phyloP scores from a whole-genome alignment of 306 rosid genomes.

The Fagus crenata region DNA sequence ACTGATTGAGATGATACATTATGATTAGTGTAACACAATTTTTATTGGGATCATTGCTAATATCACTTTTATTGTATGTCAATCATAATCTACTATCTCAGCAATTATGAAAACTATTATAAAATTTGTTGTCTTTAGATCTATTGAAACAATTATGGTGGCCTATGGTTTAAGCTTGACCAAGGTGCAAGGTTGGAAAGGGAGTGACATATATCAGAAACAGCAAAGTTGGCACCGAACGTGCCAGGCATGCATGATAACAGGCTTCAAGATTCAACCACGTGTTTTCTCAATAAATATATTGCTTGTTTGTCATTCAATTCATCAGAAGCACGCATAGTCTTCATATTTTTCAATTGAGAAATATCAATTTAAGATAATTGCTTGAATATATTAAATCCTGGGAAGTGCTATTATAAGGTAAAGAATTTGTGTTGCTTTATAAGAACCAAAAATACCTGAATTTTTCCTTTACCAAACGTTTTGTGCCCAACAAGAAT shows the following conservation, averaged over 20 bases:
- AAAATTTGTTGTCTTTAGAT: too few species aligned
- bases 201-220: not conserved
- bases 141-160: not conserved
- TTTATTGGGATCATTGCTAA: too few species aligned
- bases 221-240: not conserved
- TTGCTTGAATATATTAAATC: not conserved
- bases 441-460: conserved; percentile 46
- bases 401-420: not conserved
- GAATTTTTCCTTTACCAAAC: conserved; percentile 98
- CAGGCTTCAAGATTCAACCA: not conserved
- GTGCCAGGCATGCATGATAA: not conserved
- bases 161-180: not conserved
- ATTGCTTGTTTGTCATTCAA: not conserved
- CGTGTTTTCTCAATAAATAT: not conserved
- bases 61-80: too few species aligned
- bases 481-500: conserved; percentile 86
- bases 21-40: too few species aligned
- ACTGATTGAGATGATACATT: too few species aligned
- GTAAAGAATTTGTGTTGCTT: not conserved
- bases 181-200: conserved; percentile 3
- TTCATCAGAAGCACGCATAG: not conserved
- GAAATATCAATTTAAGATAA: not conserved
- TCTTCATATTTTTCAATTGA: not conserved
- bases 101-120: too few species aligned
- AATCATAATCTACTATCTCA: too few species aligned